Evolutionary conservation across 306 rosid genomes (phyloP).

Genomic region (Vicia faba): DNA sequence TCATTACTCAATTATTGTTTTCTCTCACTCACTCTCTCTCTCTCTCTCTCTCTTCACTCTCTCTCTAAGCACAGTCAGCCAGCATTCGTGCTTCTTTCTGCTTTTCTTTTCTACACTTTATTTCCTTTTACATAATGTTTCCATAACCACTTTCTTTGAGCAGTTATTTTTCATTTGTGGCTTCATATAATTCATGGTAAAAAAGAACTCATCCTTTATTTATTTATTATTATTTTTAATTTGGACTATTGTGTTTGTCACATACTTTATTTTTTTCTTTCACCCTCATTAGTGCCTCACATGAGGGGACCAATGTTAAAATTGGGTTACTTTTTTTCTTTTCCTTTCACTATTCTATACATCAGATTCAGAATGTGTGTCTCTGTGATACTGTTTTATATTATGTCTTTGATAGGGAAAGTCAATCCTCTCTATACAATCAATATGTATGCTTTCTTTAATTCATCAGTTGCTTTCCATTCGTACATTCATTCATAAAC

Average conservation of each 20-base stretch:
- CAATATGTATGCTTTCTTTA: constrained; percentile 39
- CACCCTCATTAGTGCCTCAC: constrained; percentile 38
- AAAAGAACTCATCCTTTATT: constrained; percentile 37
- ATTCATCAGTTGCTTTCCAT: constrained; percentile 44
- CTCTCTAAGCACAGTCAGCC: constrained; percentile 39
- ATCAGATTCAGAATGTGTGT: constrained; percentile 42
- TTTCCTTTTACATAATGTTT: constrained; percentile 48
- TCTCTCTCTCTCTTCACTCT: constrained; percentile 19
- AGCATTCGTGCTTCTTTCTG: constrained; percentile 34
- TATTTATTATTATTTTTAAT: too few relatives aligned
- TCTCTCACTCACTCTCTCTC: constrained; percentile 25
- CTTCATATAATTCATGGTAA: constrained; percentile 47
- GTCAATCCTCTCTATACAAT: constrained; percentile 41
- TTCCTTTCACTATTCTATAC: constrained; percentile 34
- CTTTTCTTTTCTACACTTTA: constrained; percentile 40
- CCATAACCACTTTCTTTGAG: constrained; percentile 41
- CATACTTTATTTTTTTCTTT: constrained; percentile 36
- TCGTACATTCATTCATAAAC: background rate
- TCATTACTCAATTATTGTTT: constrained; percentile 51
- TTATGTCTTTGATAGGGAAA: constrained; percentile 34
- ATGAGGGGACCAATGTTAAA: constrained; percentile 54
- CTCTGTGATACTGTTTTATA: constrained; percentile 30
- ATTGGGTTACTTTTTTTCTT: constrained; percentile 33
- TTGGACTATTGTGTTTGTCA: constrained; percentile 58
- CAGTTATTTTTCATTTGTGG: constrained; percentile 49